Conservation (phyloP, 306 rosid genomes). For the Pterocarpus santalinus region DNA sequence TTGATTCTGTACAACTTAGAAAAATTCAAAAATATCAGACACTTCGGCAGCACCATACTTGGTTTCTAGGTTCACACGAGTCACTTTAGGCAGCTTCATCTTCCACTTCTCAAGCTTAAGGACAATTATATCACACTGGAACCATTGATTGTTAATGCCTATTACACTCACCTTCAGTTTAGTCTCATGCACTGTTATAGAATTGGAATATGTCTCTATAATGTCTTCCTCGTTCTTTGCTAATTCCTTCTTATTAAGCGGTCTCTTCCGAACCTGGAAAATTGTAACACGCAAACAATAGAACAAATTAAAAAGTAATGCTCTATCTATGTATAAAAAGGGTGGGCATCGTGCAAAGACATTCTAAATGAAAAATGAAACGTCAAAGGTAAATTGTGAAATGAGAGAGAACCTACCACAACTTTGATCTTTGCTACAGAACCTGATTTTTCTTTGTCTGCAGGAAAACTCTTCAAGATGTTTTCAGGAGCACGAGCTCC, state of each 20-base stretch:
- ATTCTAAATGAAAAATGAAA: slow-evolving; percentile 38
- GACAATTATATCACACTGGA: slow-evolving; percentile 3
- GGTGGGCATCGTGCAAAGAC: slow-evolving; percentile 15
- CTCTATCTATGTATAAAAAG: slow-evolving; percentile 28
- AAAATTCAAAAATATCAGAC: not conserved
- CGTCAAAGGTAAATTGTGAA: not conserved
- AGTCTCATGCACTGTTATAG: slow-evolving; percentile 92
- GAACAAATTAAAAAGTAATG: slow-evolving; percentile 21
- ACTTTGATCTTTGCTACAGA: slow-evolving; percentile 98
- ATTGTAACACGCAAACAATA: slow-evolving; percentile 9
- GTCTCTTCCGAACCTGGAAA: slow-evolving; percentile 95
- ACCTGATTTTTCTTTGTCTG: slow-evolving; percentile 88
- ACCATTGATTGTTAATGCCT: not conserved
- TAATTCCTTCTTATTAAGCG: slow-evolving; percentile 91
- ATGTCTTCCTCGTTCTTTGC: slow-evolving; percentile 97
- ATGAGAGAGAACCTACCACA: slow-evolving; percentile 78
- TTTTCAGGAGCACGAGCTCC: slow-evolving; percentile 79
- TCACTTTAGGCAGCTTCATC: slow-evolving; percentile 6
- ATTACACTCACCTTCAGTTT: slow-evolving; percentile 78
- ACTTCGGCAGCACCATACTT: slow-evolving; percentile 19
- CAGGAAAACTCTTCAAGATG: slow-evolving; percentile 72
- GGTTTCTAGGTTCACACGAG: not conserved
- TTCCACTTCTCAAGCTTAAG: not conserved
- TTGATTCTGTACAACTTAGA: too few species aligned
- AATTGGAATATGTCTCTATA: slow-evolving; percentile 79